Base-by-base conservation (phyloP, 306 rosid genomes). In the Castanea mollissima region DNA sequence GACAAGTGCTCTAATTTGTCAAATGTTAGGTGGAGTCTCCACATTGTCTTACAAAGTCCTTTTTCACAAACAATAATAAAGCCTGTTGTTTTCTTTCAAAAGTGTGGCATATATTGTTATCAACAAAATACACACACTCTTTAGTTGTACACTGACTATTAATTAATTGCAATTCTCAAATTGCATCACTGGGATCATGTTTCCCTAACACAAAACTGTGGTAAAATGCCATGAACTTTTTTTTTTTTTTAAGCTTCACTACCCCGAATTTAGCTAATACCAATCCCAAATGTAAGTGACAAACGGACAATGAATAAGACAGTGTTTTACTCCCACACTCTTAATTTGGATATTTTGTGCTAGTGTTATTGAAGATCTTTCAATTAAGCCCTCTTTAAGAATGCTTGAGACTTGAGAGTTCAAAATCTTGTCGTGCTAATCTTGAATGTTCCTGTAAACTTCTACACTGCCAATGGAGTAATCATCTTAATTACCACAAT, bases 391-490 rank as follows among this genome's bases (percentile, higher is more conserved):
- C 21, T 25, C 5, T 41, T 23, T 35, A 41, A 27, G 46, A 38
- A 69, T 69, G 55, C 55, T 34, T 10, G 54, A 41, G 29, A 38
- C 55, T 34, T 4, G 54, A 41, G 29, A 38, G 55, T 18, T 60
- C 18, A 54, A 32, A 74, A 80, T 79, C 10, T 75, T 79, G 34
- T 34, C 64, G 38, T 77, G 54, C 31, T 69, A 69, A 54, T 60
- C 41, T 38, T 74, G n/a, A 57, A 58, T 72, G 73, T 76, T 54
- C 73, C 29, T 72, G 52, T 69, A 25, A 95, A 95, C 85, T 95
- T 95, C 79, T 93, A 95, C 90, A 85, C 91, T 85, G 96, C 97
- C 49, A 88, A 95, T 71, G 92, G 92, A 79, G 99, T 83, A 74
- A 76, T 95, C 74, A 88, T 93, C 57, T 78, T 68, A 56, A 94